These are phyloP conservation scores for Lathyrus aphaca DNA, from an alignment of 306 rosid species.

Conservation along the genomic window DNA sequence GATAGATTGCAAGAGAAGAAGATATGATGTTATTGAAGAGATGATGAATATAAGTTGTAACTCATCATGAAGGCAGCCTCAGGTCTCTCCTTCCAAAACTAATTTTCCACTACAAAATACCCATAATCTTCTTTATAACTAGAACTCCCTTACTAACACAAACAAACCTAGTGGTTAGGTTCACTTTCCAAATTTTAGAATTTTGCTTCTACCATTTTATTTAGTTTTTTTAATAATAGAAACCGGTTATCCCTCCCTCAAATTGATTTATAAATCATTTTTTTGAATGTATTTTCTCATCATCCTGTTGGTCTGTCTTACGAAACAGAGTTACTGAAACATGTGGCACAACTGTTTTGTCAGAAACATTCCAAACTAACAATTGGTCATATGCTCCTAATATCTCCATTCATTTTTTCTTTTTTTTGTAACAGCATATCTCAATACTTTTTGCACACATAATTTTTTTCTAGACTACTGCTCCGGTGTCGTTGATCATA, in stretches of 20 bases:
- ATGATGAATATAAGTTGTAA: neutral
- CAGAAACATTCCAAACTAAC: neutral
- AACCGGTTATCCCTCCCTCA: neutral
- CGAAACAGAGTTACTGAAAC: neutral
- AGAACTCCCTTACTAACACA: neutral
- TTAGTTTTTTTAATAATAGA: neutral
- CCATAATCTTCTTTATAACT: slow-evolving; percentile 5
- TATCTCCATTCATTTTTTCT: too few species aligned
- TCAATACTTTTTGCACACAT: slow-evolving; percentile 2
- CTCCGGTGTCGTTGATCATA: neutral
- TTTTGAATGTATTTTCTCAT: neutral
- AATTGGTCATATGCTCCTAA: neutral
- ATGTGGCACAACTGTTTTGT: slow-evolving; percentile 1
- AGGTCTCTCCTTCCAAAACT: slow-evolving; percentile 10
- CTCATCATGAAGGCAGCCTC: neutral
- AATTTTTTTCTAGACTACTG: neutral
- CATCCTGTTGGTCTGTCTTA: neutral
- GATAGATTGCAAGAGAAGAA: neutral
- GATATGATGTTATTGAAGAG: neutral
- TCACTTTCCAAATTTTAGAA: neutral
- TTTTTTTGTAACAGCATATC: neutral
- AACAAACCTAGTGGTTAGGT: neutral
- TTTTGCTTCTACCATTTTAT: neutral
- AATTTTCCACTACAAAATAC: neutral
- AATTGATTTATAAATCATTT: slow-evolving; percentile 3